These are phyloP conservation scores for Galerina marginata DNA, from an alignment of 768 basidiomycete genomes.

Conservation along the genomic window DNA sequence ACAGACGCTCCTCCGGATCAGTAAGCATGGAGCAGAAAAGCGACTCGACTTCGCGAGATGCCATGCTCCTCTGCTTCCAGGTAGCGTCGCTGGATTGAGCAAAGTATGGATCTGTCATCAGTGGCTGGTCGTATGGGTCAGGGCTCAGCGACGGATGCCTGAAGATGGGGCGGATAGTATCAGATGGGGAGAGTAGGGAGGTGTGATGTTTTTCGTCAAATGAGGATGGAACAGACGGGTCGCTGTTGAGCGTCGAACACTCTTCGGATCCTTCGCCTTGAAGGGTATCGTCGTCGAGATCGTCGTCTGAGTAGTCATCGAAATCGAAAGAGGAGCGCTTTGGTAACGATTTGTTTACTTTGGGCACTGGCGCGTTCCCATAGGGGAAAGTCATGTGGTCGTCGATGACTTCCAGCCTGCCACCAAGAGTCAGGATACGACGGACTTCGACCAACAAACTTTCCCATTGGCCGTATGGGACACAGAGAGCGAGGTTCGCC, in stretches of 20 bases:
- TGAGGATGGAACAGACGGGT: conserved; percentile 22
- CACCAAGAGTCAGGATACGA: conserved; percentile 64
- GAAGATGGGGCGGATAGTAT: conserved; percentile 19
- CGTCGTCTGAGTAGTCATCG: conserved; percentile 25
- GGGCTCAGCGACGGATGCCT: background rate
- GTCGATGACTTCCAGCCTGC: conserved; percentile 76
- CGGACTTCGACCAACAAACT: conserved; percentile 61
- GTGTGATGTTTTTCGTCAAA: conserved; percentile 21
- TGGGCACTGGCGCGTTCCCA: conserved; percentile 28
- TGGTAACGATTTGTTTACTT: conserved; percentile 9
- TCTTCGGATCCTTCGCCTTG: conserved; percentile 29
- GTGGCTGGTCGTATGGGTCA: conserved; percentile 5
- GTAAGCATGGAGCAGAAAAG: conserved; percentile 66
- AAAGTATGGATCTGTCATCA: conserved; percentile 8
- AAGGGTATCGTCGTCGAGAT: conserved; percentile 33
- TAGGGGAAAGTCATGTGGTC: conserved; percentile 74
- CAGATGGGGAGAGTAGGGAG: conserved; percentile 19
- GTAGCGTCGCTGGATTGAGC: conserved; percentile 16
- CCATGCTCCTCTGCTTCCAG: conserved; percentile 46
- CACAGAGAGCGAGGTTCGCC: conserved; percentile 66
- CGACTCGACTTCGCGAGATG: conserved; percentile 56
- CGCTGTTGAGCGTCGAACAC: conserved; percentile 32
- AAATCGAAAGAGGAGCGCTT: conserved; percentile 21
- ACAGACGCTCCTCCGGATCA: conserved; percentile 38
- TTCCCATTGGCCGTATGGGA: conserved; percentile 68